phyloP scores from a whole-genome alignment of 352 stramenopile species.

The Phytophthora crassamura region DNA sequence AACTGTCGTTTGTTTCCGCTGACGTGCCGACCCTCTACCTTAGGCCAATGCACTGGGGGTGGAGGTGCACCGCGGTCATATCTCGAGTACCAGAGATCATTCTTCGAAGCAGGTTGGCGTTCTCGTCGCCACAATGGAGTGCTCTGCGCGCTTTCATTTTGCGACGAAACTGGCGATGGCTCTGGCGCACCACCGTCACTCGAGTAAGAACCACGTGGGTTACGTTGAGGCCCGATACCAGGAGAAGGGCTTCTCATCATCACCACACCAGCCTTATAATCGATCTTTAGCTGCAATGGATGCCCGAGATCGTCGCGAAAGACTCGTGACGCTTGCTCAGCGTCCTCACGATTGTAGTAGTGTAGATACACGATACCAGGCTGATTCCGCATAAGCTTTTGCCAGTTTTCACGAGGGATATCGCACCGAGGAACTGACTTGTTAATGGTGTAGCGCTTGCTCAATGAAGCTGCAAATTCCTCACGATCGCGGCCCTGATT shows the following conservation, averaged over 20 bases:
- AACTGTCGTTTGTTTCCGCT: conserved; percentile 24
- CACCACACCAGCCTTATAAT: conserved; percentile 45
- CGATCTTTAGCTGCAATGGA: conserved; percentile 45
- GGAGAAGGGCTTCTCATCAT: conserved; percentile 37
- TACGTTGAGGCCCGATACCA: neutral
- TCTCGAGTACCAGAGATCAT: conserved; percentile 13
- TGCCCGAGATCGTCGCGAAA: conserved; percentile 54
- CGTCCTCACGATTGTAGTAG: conserved; percentile 63
- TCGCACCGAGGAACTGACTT: conserved; percentile 39
- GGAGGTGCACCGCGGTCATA: conserved; percentile 11
- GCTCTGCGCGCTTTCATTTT: conserved; percentile 24
- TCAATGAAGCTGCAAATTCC: conserved; percentile 52
- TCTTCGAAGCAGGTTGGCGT: conserved; percentile 4
- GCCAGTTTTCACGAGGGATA: conserved; percentile 48
- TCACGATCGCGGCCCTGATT: conserved; percentile 66
- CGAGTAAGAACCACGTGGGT: conserved; percentile 39
- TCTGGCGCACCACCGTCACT: conserved; percentile 37
- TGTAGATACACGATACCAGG: conserved; percentile 49
- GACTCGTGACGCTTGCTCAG: conserved; percentile 40
- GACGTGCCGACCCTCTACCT: conserved; percentile 10
- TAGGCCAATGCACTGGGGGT: neutral
- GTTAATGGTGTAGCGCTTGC: conserved; percentile 59
- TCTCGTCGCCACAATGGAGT: conserved; percentile 29
- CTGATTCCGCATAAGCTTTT: conserved; percentile 37
- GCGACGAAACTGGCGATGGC: conserved; percentile 24